Percentiles rank a stretch among this genome's conserved stretches.
Evolutionary conservation across 805 yeast genomes (phyloP).

Genomic region (Saccharomycopsis fodiens): DNA sequence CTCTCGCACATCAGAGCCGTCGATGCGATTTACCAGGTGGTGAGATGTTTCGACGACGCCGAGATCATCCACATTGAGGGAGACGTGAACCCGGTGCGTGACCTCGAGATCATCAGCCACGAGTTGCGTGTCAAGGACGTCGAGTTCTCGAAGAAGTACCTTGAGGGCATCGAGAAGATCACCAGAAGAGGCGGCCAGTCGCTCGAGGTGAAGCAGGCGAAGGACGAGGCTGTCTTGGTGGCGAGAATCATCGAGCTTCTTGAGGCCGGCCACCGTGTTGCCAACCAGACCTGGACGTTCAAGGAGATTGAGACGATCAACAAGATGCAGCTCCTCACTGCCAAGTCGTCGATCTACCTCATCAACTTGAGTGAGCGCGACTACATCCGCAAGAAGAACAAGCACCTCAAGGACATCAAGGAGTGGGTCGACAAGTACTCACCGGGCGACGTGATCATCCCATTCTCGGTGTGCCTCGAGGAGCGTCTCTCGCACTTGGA

Average conservation of each 20-base stretch:
- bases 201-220: slow-evolving; percentile 80
- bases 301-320: slow-evolving; percentile 91
- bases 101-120: slow-evolving; percentile 81
- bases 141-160: slow-evolving; percentile 83
- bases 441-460: slow-evolving; percentile 86
- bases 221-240: slow-evolving; percentile 74
- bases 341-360: slow-evolving; percentile 91
- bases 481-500: slow-evolving; percentile 86
- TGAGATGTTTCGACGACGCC: slow-evolving; percentile 95
- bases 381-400: slow-evolving; percentile 81
- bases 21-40: slow-evolving; percentile 96
- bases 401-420: slow-evolving; percentile 71
- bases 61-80: slow-evolving; percentile 96
- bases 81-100: slow-evolving; percentile 93
- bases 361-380: slow-evolving; percentile 87
- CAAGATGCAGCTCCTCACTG: slow-evolving; percentile 78
- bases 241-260: slow-evolving; percentile 66
- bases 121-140: slow-evolving; percentile 96
- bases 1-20: slow-evolving; percentile 94
- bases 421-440: slow-evolving; percentile 87
- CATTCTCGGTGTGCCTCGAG: slow-evolving; percentile 88
- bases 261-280: slow-evolving; percentile 81
- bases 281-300: slow-evolving; percentile 78
- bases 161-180: slow-evolving; percentile 69
- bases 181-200: slow-evolving; percentile 85